Base-by-base conservation (phyloP, 163 green algal species). In the Coccomyxa subellipsoidea region DNA sequence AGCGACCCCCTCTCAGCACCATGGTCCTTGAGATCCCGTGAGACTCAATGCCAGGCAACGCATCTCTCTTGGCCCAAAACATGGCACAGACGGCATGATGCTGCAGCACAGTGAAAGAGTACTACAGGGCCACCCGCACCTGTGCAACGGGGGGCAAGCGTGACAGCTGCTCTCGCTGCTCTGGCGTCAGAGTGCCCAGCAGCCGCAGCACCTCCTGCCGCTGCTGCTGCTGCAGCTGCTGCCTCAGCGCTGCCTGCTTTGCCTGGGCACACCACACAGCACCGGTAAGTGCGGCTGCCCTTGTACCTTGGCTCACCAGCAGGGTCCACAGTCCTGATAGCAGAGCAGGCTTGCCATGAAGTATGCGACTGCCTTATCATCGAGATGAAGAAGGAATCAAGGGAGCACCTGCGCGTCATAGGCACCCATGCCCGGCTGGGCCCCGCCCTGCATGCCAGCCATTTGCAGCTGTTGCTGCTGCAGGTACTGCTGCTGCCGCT, bases 181-280 rank as follows among this genome's bases (percentile, higher is more conserved):
- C 70, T 2, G 34, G 32, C 9, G 70, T 31, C 31, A 77, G 70
- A 15, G 70, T 77, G 70, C 70, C 40, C 32, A 77, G 32, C 32
- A 77, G 70, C 10, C 34, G 70, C 70, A 47, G 21, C 32, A 34
- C 70, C 32, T 47, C 70, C 25, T 77, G 70, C 70, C 34, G 70
- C 70, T 77, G 70, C 32, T 77, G 70, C 70, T 23, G 7, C 31
- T n/a, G 32, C 70, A 77, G 21, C 32, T 77, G 70, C 70, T 77
- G 70, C 31, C 34, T 31, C 70, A 47, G 70, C 4, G 70, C 70
- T 8, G 32, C 32, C 70, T 77, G 70, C 70, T 37, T 73, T 35
- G 66, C 66, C 66, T 59, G 47, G 23, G 3, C 15, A 59, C 47
- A 12, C 47, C 2, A 59, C n/a, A n/a, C n/a, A n/a, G n/a, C n/a